These are phyloP conservation scores for Penicillium cataractarum DNA, from an alignment of 495 filamentous ascomycete species.

Conservation along the genomic window DNA sequence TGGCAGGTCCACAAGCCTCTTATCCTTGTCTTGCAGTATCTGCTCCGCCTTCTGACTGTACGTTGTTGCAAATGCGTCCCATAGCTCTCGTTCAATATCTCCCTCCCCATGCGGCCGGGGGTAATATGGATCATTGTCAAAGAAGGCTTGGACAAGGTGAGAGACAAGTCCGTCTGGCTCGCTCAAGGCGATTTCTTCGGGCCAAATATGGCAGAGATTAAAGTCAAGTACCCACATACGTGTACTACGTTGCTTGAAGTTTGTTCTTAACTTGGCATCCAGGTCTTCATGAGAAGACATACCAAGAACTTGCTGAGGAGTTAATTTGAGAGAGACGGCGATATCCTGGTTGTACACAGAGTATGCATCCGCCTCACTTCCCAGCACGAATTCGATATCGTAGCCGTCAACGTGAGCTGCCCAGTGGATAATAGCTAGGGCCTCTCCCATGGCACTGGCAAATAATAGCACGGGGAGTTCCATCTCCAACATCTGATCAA, in stretches of 20 bases:
- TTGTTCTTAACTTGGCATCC: not conserved
- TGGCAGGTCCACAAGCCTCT: not conserved
- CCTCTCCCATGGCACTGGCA: not conserved
- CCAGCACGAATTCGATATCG: not conserved
- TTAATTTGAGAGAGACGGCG: not conserved
- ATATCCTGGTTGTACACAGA: not conserved
- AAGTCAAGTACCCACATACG: not conserved
- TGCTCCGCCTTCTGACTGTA: not conserved
- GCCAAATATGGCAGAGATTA: not conserved
- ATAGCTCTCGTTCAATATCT: not conserved
- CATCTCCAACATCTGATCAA: not conserved
- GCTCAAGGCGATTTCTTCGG: not conserved
- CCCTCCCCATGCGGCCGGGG: not conserved
- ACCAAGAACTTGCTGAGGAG: not conserved
- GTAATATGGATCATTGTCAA: not conserved
- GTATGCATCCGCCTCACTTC: not conserved
- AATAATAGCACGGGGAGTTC: not conserved
- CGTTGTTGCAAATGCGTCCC: not conserved
- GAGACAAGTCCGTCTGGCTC: not conserved
- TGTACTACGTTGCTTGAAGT: not conserved
- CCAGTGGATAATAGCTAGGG: not conserved
- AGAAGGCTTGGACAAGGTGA: not conserved
- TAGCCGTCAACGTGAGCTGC: not conserved
- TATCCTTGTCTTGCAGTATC: not conserved
- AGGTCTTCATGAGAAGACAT: not conserved